Conservation (phyloP, 768 basidiomycete genomes). For the Mycena rebaudengoi region DNA sequence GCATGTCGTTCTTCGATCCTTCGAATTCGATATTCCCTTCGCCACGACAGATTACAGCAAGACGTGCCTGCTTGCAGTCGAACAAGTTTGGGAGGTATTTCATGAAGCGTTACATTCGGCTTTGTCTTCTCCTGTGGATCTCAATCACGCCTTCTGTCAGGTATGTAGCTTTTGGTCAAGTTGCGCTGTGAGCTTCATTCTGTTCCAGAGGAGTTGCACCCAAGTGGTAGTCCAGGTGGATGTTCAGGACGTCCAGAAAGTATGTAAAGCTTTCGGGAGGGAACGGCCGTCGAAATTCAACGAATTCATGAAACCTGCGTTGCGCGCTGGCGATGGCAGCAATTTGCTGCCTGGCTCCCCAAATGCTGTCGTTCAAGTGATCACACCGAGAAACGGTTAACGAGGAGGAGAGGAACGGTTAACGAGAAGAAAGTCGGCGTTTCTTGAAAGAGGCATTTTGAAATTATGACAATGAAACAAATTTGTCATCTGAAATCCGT, state of each 20-base stretch:
- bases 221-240: background rate
- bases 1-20: conserved; percentile 38
- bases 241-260: background rate
- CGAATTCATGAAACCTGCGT: conserved; percentile 1
- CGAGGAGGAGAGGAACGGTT: no score
- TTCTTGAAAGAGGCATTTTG: no score
- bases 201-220: background rate
- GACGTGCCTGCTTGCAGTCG: background rate
- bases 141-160: background rate
- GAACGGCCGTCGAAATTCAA: background rate
- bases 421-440: no score
- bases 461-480: no score
- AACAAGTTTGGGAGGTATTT: background rate
- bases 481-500: no score
- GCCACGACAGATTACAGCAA: conserved; percentile 31
- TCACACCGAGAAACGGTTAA: no score
- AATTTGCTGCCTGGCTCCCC: background rate
- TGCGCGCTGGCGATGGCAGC: no score
- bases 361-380: conserved; percentile 2
- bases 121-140: background rate
- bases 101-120: background rate
- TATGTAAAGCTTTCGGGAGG: background rate
- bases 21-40: conserved; percentile 36
- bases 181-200: background rate
- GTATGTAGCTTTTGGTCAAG: background rate